A percentile compares a stretch with the other conserved stretches of the same genome.
These are phyloP conservation scores for Symbiodinium natans DNA, from an alignment of 73 alveolate genomes.

Conservation along the genomic window DNA sequence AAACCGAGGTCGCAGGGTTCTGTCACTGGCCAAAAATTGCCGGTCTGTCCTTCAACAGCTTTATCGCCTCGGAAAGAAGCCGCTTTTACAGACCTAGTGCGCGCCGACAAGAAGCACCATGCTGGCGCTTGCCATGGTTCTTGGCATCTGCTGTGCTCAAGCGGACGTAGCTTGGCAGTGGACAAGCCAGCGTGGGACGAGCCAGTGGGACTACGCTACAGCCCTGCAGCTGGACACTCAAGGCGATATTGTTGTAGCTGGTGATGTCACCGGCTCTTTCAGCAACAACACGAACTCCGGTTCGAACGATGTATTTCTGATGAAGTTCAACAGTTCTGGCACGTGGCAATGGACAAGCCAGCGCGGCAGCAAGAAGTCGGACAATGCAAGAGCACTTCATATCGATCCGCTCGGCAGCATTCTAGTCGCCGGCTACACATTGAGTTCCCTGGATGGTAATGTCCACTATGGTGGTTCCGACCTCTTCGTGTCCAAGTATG, in stretches of 20 bases:
- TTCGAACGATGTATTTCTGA: not conserved
- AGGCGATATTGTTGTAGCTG: not conserved
- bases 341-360: constrained; percentile 29
- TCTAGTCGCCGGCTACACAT: constrained; percentile 13
- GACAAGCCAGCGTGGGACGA: constrained; percentile 11
- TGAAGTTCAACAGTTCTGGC: constrained; percentile 4
- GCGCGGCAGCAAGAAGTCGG: constrained; percentile 9
- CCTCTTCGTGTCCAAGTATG: not conserved
- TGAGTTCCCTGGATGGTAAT: constrained; percentile 2
- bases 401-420: not conserved
- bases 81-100: too few species aligned
- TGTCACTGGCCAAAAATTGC: too few species aligned
- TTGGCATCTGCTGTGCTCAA: not conserved
- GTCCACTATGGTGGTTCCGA: not conserved
- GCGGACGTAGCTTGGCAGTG: not conserved
- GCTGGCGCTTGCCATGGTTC: not conserved
- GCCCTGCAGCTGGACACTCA: not conserved
- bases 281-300: not conserved
- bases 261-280: not conserved
- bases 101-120: too few species aligned
- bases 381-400: not conserved
- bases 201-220: not conserved
- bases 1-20: too few species aligned
- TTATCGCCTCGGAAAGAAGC: too few species aligned
- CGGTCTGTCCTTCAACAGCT: too few species aligned